Evolutionary conservation across 2,329 filamentous ascomycete genomes (phyloP), one percentile per base, ranked within the genome.

Genomic region (Knufia petricola): DNA sequence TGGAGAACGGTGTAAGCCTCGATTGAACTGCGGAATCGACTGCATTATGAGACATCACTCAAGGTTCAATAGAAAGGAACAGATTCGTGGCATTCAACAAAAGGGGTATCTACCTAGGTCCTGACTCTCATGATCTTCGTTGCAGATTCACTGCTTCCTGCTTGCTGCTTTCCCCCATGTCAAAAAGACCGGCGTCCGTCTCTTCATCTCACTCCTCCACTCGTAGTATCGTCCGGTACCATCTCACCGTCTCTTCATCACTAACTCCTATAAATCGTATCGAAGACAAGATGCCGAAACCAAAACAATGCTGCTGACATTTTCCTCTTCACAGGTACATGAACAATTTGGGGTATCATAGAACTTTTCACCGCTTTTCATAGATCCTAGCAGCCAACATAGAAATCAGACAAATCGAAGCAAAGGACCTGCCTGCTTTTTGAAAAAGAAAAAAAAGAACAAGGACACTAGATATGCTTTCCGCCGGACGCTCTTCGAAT

Each of bases 371-470:
- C 19, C 34, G 41, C 28, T 44, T 44, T 44, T 12, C 41, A n/a
- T 15, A 44, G 10, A 32, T 34, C 2, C 4, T 44, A 44, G 41
- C 41, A 44, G 41, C 41, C 21, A 28, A n/a, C 4, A 24, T 21
- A 37, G 34, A 39, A 38, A 15, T 37, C 12, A 38, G 39, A 38
- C 12, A 12, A 24, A 28, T 10, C 17, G 8, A 23, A 47, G 44
- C 32, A 38, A 30, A 47, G 21, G 17, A 9, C 44, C 44, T 7
- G 32, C 44, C 44, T 28, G 32, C 43, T 47, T 47, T 47, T 47
- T 15, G 20, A 24, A 13, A 40, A 17, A 40, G 4, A 21, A n/a
- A n/a, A n/a, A n/a, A n/a, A n/a, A n/a, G n/a, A n/a, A n/a, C n/a
- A n/a, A n/a, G n/a, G n/a, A n/a, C n/a, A n/a, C n/a, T n/a, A n/a